Percentiles rank a stretch among this genome's conserved stretches.
Evolutionary conservation across 495 filamentous ascomycete species (phyloP).

Genomic region (Trichoderma erinaceum): DNA sequence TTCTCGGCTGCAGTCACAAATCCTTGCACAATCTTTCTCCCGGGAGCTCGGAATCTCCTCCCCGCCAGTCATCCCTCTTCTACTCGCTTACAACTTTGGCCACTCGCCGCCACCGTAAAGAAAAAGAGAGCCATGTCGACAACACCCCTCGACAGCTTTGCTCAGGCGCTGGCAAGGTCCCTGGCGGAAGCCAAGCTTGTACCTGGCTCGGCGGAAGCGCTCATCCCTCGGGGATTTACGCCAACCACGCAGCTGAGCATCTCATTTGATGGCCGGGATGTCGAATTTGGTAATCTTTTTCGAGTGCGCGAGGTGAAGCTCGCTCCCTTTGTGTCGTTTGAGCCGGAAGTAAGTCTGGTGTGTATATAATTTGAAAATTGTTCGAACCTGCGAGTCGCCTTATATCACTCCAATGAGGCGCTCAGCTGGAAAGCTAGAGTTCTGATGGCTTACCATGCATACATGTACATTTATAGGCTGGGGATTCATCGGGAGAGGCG

Average conservation of each 20-base stretch:
- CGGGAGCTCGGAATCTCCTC: background rate
- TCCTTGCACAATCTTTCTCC: too few species aligned
- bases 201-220: constrained; percentile 21
- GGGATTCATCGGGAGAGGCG: constrained; percentile 6
- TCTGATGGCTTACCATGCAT: too few species aligned
- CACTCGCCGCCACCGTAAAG: background rate
- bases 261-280: constrained; percentile 20
- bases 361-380: too few species aligned
- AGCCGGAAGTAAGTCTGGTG: constrained; percentile 14
- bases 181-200: constrained; percentile 22
- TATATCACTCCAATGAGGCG: too few species aligned
- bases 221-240: constrained; percentile 23
- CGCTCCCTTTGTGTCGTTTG: constrained; percentile 22
- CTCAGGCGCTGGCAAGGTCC: constrained; percentile 17
- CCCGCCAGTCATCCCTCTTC: background rate
- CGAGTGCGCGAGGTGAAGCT: constrained; percentile 22
- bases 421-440: too few species aligned
- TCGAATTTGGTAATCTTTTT: constrained; percentile 24
- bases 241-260: constrained; percentile 22
- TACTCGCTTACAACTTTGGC: background rate
- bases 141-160: constrained; percentile 16
- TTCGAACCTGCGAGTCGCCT: too few species aligned
- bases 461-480: background rate
- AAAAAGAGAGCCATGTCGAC: background rate
- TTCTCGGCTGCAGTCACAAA: background rate